These are phyloP conservation scores for Xylaria digitata DNA, from an alignment of 2,329 filamentous ascomycete species.

Conservation along the genomic window DNA sequence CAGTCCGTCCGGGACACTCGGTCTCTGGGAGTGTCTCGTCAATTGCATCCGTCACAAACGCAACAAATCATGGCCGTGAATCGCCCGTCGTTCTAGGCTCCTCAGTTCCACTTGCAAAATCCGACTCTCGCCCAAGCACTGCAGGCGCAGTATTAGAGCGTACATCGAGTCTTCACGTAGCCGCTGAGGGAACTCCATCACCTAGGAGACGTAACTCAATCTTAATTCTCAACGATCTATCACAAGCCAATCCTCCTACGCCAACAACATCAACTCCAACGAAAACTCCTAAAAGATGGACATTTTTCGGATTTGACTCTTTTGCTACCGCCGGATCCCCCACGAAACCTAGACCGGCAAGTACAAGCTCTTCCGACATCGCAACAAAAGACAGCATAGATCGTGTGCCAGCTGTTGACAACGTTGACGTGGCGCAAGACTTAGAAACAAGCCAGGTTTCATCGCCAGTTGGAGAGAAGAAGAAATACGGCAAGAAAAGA, in stretches of 20 bases:
- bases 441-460: slow-evolving; percentile 39
- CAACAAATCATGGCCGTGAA: slow-evolving; percentile 57
- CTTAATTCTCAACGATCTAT: slow-evolving; percentile 61
- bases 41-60: slow-evolving; percentile 70
- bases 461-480: slow-evolving; percentile 42
- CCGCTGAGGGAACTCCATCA: slow-evolving; percentile 50
- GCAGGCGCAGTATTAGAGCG: slow-evolving; percentile 76
- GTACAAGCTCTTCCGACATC: slow-evolving; percentile 59
- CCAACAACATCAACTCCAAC: slow-evolving; percentile 59
- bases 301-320: slow-evolving; percentile 71
- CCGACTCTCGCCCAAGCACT: slow-evolving; percentile 72
- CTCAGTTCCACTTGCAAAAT: slow-evolving; percentile 55
- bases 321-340: slow-evolving; percentile 60
- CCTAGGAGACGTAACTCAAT: slow-evolving; percentile 69
- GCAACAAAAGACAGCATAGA: slow-evolving; percentile 46
- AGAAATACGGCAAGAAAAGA: slow-evolving; percentile 58
- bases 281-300: slow-evolving; percentile 68
- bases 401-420: slow-evolving; percentile 52
- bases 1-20: slow-evolving; percentile 75
- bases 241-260: slow-evolving; percentile 51
- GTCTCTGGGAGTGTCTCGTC: slow-evolving; percentile 85
- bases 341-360: slow-evolving; percentile 59
- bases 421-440: slow-evolving; percentile 48
- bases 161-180: slow-evolving; percentile 53
- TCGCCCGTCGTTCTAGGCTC: slow-evolving; percentile 52